Evolutionary conservation across 2,329 filamentous ascomycete genomes (phyloP).

Genomic region (Cladobotryum protrusum): DNA sequence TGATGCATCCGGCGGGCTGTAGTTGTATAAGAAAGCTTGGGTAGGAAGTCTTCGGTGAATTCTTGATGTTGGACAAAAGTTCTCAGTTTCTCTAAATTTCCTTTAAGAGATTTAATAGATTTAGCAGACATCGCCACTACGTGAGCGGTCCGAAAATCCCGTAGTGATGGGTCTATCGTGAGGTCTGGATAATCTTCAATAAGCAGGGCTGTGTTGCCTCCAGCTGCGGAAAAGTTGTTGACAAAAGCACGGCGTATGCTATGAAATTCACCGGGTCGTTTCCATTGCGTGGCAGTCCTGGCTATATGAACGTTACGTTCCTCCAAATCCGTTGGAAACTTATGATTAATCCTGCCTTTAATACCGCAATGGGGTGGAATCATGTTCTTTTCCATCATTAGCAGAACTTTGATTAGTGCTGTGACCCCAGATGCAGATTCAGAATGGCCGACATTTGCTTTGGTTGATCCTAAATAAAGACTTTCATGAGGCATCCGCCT

Average conservation of each 20-base stretch:
- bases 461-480: slow-evolving; percentile 35
- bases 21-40: slow-evolving; percentile 46
- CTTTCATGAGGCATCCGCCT: too few species aligned
- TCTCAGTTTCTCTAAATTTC: not conserved
- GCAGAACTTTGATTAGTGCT: slow-evolving; percentile 52
- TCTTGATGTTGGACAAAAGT: not conserved
- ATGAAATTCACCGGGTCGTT: slow-evolving; percentile 14
- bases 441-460: slow-evolving; percentile 58
- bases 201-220: slow-evolving; percentile 64
- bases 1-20: slow-evolving; percentile 16
- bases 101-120: not conserved
- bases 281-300: slow-evolving; percentile 29
- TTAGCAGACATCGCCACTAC: not conserved
- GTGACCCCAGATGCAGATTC: slow-evolving; percentile 55
- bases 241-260: slow-evolving; percentile 39
- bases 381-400: slow-evolving; percentile 52
- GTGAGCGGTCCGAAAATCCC: not conserved
- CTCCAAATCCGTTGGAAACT: slow-evolving; percentile 35
- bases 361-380: slow-evolving; percentile 44
- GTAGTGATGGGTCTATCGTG: not conserved
- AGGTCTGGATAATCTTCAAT: slow-evolving; percentile 46
- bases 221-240: slow-evolving; percentile 66
- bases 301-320: slow-evolving; percentile 35
- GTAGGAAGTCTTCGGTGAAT: slow-evolving; percentile 26
- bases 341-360: slow-evolving; percentile 40